Conservation (phyloP, 495 filamentous ascomycete genomes). For the Lophiostoma macrostomum region DNA sequence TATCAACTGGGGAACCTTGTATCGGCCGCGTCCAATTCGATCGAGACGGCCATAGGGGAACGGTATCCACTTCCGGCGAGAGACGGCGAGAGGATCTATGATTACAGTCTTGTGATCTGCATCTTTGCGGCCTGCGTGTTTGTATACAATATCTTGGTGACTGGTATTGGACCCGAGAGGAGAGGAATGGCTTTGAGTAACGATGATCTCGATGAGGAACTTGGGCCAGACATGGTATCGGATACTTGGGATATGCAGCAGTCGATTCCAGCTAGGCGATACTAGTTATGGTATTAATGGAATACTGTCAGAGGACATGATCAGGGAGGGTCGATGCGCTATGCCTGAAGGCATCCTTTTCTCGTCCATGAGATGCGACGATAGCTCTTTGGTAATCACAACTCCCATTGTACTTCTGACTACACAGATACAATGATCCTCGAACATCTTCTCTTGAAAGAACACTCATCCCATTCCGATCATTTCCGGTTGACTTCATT, state of each 20-base stretch:
- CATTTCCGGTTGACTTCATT: no score
- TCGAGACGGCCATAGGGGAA: constrained; percentile 77
- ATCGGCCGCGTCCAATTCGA: constrained; percentile 76
- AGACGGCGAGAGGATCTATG: constrained; percentile 52
- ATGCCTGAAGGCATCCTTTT: no score
- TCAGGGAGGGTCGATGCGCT: no score
- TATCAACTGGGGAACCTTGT: constrained; percentile 86
- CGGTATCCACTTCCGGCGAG: constrained; percentile 66
- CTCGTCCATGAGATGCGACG: no score
- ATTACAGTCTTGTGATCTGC: constrained; percentile 89
- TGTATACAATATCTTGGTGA: constrained; percentile 71
- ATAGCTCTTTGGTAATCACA: no score
- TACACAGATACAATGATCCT: no score
- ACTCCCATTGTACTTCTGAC: no score
- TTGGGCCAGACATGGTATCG: constrained; percentile 48
- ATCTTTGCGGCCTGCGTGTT: constrained; percentile 91
- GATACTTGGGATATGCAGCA: constrained; percentile 1
- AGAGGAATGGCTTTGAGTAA: constrained; percentile 54
- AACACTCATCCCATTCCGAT: no score
- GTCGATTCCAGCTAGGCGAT: not conserved
- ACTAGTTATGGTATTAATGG: no score
- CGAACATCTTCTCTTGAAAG: no score
- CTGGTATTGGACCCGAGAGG: constrained; percentile 72
- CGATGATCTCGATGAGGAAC: constrained; percentile 61
- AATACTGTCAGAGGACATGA: no score